Percentiles rank a stretch among this genome's conserved stretches.
Evolutionary conservation across 805 yeast genomes (phyloP).

Genomic region (Yarrowia yakushimensis): DNA sequence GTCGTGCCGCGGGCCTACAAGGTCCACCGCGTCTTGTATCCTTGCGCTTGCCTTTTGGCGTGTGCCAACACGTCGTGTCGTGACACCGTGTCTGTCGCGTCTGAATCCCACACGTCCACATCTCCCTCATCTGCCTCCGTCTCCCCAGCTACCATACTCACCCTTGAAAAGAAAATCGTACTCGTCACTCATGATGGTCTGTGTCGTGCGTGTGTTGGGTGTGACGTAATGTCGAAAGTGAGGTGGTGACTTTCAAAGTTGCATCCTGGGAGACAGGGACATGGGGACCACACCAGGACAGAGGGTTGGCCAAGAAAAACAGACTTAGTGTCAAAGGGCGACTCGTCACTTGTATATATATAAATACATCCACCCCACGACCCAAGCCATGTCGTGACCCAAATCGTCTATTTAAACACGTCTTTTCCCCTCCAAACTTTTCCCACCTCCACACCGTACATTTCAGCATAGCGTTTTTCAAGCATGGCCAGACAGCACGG

Average conservation of each 20-base stretch:
- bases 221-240: slow-evolving; percentile 10
- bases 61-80: no score
- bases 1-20: no score
- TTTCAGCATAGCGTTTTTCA: neutral
- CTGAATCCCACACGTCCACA: neutral
- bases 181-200: slow-evolving; percentile 51
- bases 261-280: neutral
- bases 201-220: slow-evolving; percentile 14
- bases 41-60: no score
- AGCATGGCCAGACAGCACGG: no score
- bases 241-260: slow-evolving; percentile 22
- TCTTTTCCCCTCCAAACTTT: no score
- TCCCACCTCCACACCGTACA: neutral
- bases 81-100: neutral
- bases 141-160: slow-evolving; percentile 27
- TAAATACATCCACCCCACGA: neutral
- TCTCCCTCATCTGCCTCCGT: no score
- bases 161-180: slow-evolving; percentile 87
- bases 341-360: neutral
- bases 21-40: no score
- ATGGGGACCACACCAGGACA: neutral
- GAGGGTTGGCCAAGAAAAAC: no score
- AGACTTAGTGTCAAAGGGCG: neutral
- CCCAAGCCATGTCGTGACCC: neutral
- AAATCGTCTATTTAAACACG: neutral